phyloP scores from a whole-genome alignment of 768 basidiomycete species.

The Naematelia encephala region DNA sequence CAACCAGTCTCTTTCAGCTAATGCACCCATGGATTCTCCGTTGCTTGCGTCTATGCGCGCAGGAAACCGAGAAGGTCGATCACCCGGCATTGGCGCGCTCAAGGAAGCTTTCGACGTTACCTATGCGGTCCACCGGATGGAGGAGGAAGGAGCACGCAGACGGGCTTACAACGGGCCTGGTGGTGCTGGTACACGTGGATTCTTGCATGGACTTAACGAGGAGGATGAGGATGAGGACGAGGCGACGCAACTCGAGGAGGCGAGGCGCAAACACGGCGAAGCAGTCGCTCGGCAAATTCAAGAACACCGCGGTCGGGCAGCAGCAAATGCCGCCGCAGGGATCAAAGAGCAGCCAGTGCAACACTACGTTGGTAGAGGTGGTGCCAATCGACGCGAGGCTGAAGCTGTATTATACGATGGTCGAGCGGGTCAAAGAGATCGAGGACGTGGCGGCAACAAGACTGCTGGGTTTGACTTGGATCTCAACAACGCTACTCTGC shows the following conservation, averaged over 20 bases:
- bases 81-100: slow-evolving; percentile 85
- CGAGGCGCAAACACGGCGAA: slow-evolving; percentile 53
- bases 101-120: slow-evolving; percentile 99
- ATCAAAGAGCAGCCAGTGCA: slow-evolving; percentile 45
- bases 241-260: slow-evolving; percentile 58
- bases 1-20: slow-evolving; percentile 43
- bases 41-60: slow-evolving; percentile 75
- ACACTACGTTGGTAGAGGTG: slow-evolving; percentile 54
- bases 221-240: slow-evolving; percentile 75
- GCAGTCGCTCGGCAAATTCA: slow-evolving; percentile 52
- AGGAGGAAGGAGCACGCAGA: slow-evolving; percentile 89
- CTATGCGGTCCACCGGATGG: slow-evolving; percentile 98
- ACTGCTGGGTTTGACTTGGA: slow-evolving; percentile 70
- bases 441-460: slow-evolving; percentile 47
- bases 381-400: slow-evolving; percentile 53
- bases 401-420: slow-evolving; percentile 60
- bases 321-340: slow-evolving; percentile 48
- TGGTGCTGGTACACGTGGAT: slow-evolving; percentile 72
- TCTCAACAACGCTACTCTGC: slow-evolving; percentile 76
- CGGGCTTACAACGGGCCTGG: slow-evolving; percentile 75
- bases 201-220: slow-evolving; percentile 83
- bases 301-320: slow-evolving; percentile 50
- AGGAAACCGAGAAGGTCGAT: slow-evolving; percentile 70
- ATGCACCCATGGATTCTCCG: slow-evolving; percentile 77
- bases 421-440: slow-evolving; percentile 68